Evolutionary conservation across 352 stramenopile species (phyloP).

Genomic region (Globisporangium solare): DNA sequence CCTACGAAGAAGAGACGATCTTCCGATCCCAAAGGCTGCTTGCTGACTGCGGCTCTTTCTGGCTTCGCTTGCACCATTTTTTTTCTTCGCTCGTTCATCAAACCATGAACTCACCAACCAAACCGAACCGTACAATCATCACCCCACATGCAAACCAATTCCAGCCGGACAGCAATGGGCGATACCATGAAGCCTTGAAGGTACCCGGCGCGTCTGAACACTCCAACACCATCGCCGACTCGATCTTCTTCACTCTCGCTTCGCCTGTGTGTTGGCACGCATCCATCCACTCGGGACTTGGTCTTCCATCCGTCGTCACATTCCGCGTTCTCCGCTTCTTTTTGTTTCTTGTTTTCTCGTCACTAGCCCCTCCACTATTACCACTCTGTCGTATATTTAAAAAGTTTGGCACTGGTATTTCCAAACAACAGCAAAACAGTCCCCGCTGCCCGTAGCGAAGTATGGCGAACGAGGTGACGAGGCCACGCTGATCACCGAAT

Average conservation of each 20-base stretch:
- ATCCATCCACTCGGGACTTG: background rate
- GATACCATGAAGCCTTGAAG: background rate
- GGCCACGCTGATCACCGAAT: constrained; percentile 86
- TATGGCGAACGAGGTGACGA: constrained; percentile 80
- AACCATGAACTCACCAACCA: background rate
- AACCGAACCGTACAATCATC: constrained; percentile 1
- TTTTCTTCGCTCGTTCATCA: background rate
- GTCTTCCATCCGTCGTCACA: background rate
- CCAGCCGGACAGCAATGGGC: background rate
- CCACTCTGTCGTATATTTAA: constrained; percentile 57
- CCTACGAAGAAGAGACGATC: constrained; percentile 4
- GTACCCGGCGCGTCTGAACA: background rate
- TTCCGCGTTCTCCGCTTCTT: background rate
- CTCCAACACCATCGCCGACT: background rate
- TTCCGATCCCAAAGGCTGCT: constrained; percentile 1
- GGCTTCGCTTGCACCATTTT: background rate
- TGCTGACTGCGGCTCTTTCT: background rate
- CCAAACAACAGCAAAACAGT: constrained; percentile 84
- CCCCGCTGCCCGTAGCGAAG: constrained; percentile 80
- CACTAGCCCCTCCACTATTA: constrained; percentile 10
- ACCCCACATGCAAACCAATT: background rate
- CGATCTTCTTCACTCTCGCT: background rate
- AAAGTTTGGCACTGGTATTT: constrained; percentile 87
- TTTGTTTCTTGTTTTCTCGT: background rate
- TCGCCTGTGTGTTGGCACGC: background rate